phyloP scores from a whole-genome alignment of 768 basidiomycete genomes.

The Tricholoma saponaceum region DNA sequence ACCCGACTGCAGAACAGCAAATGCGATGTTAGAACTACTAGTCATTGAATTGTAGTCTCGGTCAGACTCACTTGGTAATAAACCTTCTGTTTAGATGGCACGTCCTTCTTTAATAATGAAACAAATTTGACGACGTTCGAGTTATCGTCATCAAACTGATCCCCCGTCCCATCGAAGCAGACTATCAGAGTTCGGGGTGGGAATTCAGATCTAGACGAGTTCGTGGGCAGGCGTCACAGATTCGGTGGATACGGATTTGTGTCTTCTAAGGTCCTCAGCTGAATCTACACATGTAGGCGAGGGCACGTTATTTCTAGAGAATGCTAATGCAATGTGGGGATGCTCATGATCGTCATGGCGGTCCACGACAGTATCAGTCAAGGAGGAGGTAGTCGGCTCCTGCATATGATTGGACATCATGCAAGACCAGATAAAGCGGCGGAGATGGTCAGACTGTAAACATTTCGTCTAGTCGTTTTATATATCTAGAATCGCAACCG shows the following conservation, averaged over 20 bases:
- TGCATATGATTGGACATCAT: slow-evolving; percentile 6
- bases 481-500: too few species aligned
- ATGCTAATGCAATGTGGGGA: slow-evolving; percentile 3
- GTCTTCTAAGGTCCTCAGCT: background rate
- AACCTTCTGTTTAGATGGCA: slow-evolving; percentile 47
- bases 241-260: slow-evolving; percentile 14
- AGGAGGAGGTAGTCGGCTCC: slow-evolving; percentile 8
- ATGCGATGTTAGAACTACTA: slow-evolving; percentile 2
- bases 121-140: slow-evolving; percentile 53
- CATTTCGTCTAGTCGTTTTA: too few species aligned
- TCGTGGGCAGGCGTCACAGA: too few species aligned
- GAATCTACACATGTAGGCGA: background rate
- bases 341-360: background rate
- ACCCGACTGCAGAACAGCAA: slow-evolving; percentile 31
- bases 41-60: background rate
- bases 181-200: slow-evolving; percentile 49
- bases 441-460: too few species aligned
- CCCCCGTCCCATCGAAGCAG: slow-evolving; percentile 57
- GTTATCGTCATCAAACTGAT: slow-evolving; percentile 48
- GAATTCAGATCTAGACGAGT: too few species aligned
- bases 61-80: slow-evolving; percentile 50
- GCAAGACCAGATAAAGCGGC: too few species aligned
- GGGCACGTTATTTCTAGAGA: background rate
- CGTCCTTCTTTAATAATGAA: slow-evolving; percentile 48
- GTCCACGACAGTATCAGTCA: slow-evolving; percentile 7